Percentiles rank a stretch among this genome's conserved stretches.
Conservation (phyloP, 192 early-diverging fungal species). For the Phycomyces nitens region DNA sequence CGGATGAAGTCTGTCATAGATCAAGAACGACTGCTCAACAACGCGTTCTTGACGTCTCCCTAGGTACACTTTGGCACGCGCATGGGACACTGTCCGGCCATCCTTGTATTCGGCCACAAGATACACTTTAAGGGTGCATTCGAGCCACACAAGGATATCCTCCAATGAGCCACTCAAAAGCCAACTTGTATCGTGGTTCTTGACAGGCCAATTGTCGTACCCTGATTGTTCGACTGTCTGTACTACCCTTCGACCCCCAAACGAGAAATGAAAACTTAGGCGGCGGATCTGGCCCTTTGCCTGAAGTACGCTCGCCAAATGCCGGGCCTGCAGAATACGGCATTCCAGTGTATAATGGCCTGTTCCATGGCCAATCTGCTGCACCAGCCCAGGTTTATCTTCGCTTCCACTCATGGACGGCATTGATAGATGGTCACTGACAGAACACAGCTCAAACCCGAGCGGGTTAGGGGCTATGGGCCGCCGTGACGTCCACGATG, state of each 20-base stretch:
- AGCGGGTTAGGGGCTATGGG: background rate
- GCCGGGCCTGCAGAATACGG: conserved; percentile 4
- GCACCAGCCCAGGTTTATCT: background rate
- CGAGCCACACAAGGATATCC: conserved; percentile 8
- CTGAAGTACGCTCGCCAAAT: background rate
- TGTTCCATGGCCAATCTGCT: background rate
- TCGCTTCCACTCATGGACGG: background rate
- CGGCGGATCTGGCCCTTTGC: background rate
- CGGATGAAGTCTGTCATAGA: conserved; percentile 2
- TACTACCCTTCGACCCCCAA: conserved; percentile 6
- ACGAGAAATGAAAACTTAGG: conserved; percentile 2
- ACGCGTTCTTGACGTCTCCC: background rate
- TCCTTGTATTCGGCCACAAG: background rate
- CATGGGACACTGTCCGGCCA: background rate
- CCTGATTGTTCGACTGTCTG: background rate
- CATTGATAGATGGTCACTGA: conserved; percentile 4
- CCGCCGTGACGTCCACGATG: background rate
- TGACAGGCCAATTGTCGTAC: background rate
- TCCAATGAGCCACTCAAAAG: background rate
- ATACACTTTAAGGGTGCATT: background rate
- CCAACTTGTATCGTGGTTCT: background rate
- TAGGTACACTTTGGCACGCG: background rate
- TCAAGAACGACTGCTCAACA: background rate
- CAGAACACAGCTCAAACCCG: conserved; percentile 9
- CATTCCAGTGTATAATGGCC: conserved; percentile 4